phyloP scores from a whole-genome alignment of 108 stramenopile species.

The Chaetoceros tenuissimus region DNA sequence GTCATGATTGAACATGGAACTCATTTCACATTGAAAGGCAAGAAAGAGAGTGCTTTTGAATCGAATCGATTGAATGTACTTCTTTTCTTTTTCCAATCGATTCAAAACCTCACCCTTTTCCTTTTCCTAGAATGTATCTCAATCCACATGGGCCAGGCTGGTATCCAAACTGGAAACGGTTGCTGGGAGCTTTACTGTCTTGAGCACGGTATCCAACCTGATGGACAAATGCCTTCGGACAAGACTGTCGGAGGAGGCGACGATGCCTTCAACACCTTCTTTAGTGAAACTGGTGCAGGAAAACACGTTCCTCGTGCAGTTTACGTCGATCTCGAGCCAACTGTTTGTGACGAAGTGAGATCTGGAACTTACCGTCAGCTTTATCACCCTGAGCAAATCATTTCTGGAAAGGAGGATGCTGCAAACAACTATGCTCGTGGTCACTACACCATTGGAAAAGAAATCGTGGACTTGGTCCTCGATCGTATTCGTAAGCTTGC shows the following conservation, averaged over 20 bases:
- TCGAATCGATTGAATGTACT: no score
- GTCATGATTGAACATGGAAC: no score
- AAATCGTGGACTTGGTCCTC: slow-evolving; percentile 72
- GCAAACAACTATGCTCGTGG: slow-evolving; percentile 91
- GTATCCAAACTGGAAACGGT: slow-evolving; percentile 93
- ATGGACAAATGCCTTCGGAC: slow-evolving; percentile 88
- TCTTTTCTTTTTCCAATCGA: no score
- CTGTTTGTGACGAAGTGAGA: slow-evolving; percentile 95
- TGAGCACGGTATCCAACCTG: slow-evolving; percentile 96
- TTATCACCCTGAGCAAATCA: slow-evolving; percentile 96
- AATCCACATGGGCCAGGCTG: slow-evolving; percentile 89
- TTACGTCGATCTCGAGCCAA: slow-evolving; percentile 96
- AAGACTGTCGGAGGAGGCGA: slow-evolving; percentile 70
- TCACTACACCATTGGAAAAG: slow-evolving; percentile 84
- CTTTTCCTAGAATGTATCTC: slow-evolving; percentile 65
- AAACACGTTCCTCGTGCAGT: slow-evolving; percentile 98
- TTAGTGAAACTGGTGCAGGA: slow-evolving; percentile 95
- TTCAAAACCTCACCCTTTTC: neutral
- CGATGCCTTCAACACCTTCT: slow-evolving; percentile 96
- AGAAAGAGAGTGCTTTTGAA: no score
- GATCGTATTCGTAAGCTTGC: slow-evolving; percentile 83
- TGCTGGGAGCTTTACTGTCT: no score
- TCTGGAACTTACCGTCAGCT: slow-evolving; percentile 84
- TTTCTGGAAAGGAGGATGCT: slow-evolving; percentile 59
- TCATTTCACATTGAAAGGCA: no score